phyloP scores from a whole-genome alignment of 1,139 yeast genomes.

The Sugiyamaella pinicola region DNA sequence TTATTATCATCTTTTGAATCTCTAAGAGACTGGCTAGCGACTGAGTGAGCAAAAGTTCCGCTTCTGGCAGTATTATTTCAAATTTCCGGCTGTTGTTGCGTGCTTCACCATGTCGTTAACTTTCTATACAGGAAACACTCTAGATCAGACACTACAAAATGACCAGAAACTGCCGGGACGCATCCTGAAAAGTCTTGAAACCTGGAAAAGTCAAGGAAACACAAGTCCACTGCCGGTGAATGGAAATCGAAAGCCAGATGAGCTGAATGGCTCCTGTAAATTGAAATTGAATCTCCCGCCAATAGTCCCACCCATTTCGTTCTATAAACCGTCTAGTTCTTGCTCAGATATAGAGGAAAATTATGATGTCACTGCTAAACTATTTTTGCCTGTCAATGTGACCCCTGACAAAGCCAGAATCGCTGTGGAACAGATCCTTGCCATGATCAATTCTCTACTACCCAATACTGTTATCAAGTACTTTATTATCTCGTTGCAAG shows the following conservation, averaged over 20 bases:
- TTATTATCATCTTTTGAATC: too few relatives aligned
- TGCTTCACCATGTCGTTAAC: conserved; percentile 19
- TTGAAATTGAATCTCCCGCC: background rate
- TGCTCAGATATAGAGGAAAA: background rate
- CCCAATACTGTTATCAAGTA: conserved; percentile 24
- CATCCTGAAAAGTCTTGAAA: conserved; percentile 6
- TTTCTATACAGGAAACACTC: conserved; percentile 31
- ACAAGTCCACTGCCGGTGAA: too few relatives aligned
- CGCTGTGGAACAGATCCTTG: conserved; percentile 5
- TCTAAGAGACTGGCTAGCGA: too few relatives aligned
- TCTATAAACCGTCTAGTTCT: background rate
- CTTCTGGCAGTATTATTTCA: too few relatives aligned
- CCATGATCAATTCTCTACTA: background rate
- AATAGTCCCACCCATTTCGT: conserved; percentile 2
- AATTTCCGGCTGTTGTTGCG: background rate
- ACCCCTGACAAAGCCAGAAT: conserved; percentile 20
- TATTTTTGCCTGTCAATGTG: conserved; percentile 31
- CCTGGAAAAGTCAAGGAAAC: conserved; percentile 2
- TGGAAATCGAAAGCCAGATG: background rate
- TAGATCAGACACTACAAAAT: conserved; percentile 23
- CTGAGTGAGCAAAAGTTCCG: too few relatives aligned
- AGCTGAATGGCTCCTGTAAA: background rate
- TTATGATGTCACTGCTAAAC: conserved; percentile 32
- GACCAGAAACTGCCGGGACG: conserved; percentile 16
- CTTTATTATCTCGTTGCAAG: conserved; percentile 36